These are phyloP conservation scores for Paraglomus brasilianum DNA, from an alignment of 192 early-diverging fungal genomes.

Conservation along the genomic window DNA sequence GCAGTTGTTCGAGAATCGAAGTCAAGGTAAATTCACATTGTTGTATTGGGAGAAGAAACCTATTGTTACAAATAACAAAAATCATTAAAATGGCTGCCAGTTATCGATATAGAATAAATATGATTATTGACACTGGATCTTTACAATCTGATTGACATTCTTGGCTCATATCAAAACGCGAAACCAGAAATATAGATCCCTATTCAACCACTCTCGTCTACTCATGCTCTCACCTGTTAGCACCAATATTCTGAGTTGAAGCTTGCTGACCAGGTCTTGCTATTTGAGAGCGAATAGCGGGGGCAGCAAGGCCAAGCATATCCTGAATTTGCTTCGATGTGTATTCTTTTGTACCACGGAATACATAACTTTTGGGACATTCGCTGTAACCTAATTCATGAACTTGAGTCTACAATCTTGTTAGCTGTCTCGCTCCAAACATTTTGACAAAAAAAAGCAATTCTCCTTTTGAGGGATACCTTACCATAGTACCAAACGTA, in stretches of 20 bases:
- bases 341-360: constrained; percentile 97
- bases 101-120: no score
- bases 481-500: constrained; percentile 97
- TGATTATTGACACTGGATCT: no score
- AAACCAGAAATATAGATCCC: no score
- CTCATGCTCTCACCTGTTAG: constrained; percentile 8
- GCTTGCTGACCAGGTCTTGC: constrained; percentile 45
- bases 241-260: constrained; percentile 2
- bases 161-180: no score
- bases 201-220: no score
- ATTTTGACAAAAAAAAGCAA: background rate
- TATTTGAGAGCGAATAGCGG: constrained; percentile 43
- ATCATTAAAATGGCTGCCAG: no score
- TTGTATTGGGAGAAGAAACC: constrained; percentile 89
- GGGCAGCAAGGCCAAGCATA: constrained; percentile 83
- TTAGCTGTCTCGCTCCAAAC: background rate
- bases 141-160: no score
- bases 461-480: background rate
- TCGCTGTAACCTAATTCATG: constrained; percentile 95
- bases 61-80: background rate
- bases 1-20: constrained; percentile 91
- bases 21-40: constrained; percentile 97
- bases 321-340: constrained; percentile 92
- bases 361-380: constrained; percentile 97
- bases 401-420: constrained; percentile 91